Base-by-base conservation (phyloP, 2,329 filamentous ascomycete species). In the Calycina herbarum region DNA sequence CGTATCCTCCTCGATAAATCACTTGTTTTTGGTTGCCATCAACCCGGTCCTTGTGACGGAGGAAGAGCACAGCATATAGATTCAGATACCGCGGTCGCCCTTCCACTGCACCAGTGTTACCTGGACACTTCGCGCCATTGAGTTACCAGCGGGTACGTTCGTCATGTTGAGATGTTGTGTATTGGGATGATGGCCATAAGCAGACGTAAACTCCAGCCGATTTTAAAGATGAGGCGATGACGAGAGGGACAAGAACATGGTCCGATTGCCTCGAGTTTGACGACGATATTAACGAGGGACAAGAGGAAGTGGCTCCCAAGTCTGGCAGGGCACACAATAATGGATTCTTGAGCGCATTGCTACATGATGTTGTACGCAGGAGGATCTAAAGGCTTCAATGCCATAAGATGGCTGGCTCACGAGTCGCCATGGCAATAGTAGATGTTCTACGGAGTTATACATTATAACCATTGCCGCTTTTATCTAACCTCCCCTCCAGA, bases 281-380 rank as follows among this genome's bases (percentile, higher is more conserved):
- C 29, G 57, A 33, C n/a, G 31, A 33, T 33, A 20, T 20, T 11
- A 59, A 33, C 57, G 48, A 33, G 40, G 59, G 27, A 61, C 59
- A 48, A 61, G 38, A 61, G 13, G 20, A 24, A 61, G 45, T 61
- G 45, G 38, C 20, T 45, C 59, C 51, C 59, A 29, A 10, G 29
- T 59, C 33, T 20, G 57, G n/a, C 57, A 40, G 38, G 13, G 38
- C 29, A 59, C 27, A 59, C 31, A n/a, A 2, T 10, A 38, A 56
- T 29, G 31, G 29, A n/a, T 24, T 17, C 27, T 58, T 45, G 51
- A 63, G 57, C 62, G 64, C 60, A 35, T 64, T 42, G 48, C 62
- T 62, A 59, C 64, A 62, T 61, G 40, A 57, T 64, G 66, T 40
- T 57, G 68, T 66, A 61, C 29, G 45, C 58, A 29, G 31, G 42